Evolutionary conservation across 176 grass and related monocot genomes (phyloP).

Genomic region (Zoysia pacifica): DNA sequence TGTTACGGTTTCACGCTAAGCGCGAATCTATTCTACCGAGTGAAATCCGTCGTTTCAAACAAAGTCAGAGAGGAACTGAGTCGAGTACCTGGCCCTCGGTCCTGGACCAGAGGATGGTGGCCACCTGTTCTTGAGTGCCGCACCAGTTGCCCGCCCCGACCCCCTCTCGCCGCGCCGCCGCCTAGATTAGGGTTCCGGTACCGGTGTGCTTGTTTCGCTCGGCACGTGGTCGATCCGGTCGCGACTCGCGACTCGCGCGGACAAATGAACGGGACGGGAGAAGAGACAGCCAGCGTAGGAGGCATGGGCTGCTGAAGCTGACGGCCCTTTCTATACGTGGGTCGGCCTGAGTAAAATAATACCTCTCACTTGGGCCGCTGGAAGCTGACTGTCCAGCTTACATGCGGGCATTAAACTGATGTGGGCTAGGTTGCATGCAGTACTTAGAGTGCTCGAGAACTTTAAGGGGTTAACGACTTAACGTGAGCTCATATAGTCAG

Average conservation of each 20-base stretch:
- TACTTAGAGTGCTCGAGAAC: too few relatives aligned
- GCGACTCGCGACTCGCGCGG: not conserved
- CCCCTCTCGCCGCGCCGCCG: not conserved
- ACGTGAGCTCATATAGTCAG: too few relatives aligned
- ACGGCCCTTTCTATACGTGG: not conserved
- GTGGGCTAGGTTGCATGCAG: too few relatives aligned
- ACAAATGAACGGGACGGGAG: not conserved
- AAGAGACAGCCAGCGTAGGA: not conserved
- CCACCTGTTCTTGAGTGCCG: not conserved
- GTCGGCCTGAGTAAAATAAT: too few relatives aligned
- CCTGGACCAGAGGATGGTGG: not conserved
- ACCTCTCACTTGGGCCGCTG: too few relatives aligned
- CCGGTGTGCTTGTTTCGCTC: not conserved
- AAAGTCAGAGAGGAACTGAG: not conserved
- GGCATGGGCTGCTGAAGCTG: not conserved
- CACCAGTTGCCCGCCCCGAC: not conserved
- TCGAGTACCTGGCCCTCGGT: not conserved
- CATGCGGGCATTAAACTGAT: too few relatives aligned
- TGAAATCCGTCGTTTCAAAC: not conserved
- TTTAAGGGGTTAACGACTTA: too few relatives aligned
- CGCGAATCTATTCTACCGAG: not conserved
- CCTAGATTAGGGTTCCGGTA: not conserved
- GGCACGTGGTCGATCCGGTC: not conserved
- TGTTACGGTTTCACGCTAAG: not conserved
- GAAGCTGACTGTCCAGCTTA: too few relatives aligned